phyloP scores from a whole-genome alignment of 768 basidiomycete genomes.

The Rhodotorula kratochvilovae region DNA sequence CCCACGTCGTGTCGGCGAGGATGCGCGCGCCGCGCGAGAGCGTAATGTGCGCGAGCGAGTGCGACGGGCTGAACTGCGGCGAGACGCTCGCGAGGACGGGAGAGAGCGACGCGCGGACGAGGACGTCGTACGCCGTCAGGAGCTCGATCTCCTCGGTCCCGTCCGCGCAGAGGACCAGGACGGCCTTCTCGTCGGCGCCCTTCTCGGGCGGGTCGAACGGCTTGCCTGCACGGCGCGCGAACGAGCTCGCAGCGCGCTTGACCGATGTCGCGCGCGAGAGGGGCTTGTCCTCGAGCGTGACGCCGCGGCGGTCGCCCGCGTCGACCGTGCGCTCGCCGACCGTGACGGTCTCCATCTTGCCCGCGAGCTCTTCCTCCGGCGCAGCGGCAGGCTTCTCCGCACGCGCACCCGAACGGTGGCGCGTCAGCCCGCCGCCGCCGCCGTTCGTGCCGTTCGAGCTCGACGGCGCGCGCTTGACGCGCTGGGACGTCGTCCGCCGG shows the following conservation, averaged over 20 bases:
- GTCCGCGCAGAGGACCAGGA: conserved; percentile 35
- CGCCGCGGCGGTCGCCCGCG: conserved; percentile 28
- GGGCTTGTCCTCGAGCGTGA: conserved; percentile 34
- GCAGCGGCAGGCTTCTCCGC: too few species aligned
- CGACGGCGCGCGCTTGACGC: conserved; percentile 19
- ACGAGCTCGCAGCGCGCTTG: conserved; percentile 24
- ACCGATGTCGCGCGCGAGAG: conserved; percentile 9
- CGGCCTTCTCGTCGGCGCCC: conserved; percentile 26
- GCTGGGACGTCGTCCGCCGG: conserved; percentile 30
- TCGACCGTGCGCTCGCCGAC: conserved; percentile 14
- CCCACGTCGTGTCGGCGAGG: conserved; percentile 35
- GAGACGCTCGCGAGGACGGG: conserved; percentile 29
- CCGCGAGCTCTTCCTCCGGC: neutral
- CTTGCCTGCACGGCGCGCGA: conserved; percentile 13
- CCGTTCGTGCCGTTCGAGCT: neutral
- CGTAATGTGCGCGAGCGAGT: conserved; percentile 36
- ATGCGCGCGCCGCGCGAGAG: conserved; percentile 34
- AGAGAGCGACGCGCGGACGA: conserved; percentile 29
- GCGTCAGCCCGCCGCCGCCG: neutral
- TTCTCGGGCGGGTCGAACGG: conserved; percentile 29
- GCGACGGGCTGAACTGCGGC: conserved; percentile 26
- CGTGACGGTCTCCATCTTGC: neutral
- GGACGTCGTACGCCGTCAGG: conserved; percentile 29
- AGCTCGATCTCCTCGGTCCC: conserved; percentile 36
- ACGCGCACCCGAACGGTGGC: neutral